Evolutionary conservation across 2,329 filamentous ascomycete genomes (phyloP), one percentile per base, ranked within the genome.

Genomic region (Fusarium liriodendri): DNA sequence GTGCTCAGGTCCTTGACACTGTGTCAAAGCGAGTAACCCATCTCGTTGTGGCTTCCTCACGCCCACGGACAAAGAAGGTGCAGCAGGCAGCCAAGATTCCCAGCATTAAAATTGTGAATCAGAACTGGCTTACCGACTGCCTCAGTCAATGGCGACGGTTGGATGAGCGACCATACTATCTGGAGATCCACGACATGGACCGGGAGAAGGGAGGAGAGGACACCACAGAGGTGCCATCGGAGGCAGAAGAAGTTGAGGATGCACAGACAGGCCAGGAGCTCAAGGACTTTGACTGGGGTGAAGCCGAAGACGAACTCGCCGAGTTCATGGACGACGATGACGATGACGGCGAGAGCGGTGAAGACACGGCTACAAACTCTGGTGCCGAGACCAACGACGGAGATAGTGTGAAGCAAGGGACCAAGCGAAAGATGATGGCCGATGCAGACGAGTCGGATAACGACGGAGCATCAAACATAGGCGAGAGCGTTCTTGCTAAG

Each of bases 21-120:
- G 86, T 95, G 9, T 88, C 87, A 2, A 86, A 87, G 35, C 89
- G 89, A 64, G 88, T 94, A 16, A 95, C 93, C 0, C 94, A 95
- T 81, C 88, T 95, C 6, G 92, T 95, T 3, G 91, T 93, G 10
- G 92, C 90, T 61, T 90, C 90, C 20, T 87, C 89, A 18, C 88
- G 93, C 27, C 93, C 93, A 35, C 91, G 95, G 25, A 98, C 97
- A 0, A 93, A 94, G 62, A 99, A 99, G 83, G 95, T 98, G 50
- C 92, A 94, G 57, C 93, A 95, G 82, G 97, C 97, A 0, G 92
- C 94, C 16, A 91, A 92, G 72, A 93, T 95, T 64, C 87, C 93
- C 0, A 90, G 91, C 61, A 94, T 98, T 82, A 95, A 95, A 81
- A 97, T 99, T 67, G 97, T 99, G 57, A 95, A 93, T 76, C 93